Percentiles rank a stretch among this genome's conserved stretches.
These are phyloP conservation scores for Neurospora sp. DNA, from an alignment of 495 filamentous ascomycete species.

Conservation along the genomic window DNA sequence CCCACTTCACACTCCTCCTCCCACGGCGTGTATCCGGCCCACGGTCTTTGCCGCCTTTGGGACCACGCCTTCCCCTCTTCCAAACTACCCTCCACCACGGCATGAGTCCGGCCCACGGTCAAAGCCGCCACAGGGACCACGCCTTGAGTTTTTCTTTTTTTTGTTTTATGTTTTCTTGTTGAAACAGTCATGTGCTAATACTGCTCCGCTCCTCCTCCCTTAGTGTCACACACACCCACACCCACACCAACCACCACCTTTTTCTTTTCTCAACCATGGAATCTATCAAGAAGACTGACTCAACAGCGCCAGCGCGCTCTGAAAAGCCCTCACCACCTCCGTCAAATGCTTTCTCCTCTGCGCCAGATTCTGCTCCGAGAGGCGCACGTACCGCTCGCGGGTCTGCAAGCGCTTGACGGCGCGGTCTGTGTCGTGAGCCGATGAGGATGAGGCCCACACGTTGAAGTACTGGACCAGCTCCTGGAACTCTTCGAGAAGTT, in stretches of 20 bases:
- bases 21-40: background rate
- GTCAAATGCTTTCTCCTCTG: conserved; percentile 65
- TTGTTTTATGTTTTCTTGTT: background rate
- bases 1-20: background rate
- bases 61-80: background rate
- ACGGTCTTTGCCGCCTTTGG: background rate
- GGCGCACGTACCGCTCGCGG: conserved; percentile 60
- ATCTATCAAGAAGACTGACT: conserved; percentile 18
- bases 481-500: conserved; percentile 53
- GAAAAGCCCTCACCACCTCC: conserved; percentile 71
- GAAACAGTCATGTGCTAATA: background rate
- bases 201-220: background rate
- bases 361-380: conserved; percentile 54
- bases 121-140: background rate
- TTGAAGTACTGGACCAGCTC: conserved; percentile 57
- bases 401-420: conserved; percentile 70
- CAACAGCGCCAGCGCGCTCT: conserved; percentile 64
- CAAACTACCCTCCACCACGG: background rate
- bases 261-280: no score
- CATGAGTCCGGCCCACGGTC: background rate
- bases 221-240: no score
- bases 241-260: no score
- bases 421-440: conserved; percentile 58
- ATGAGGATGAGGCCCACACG: conserved; percentile 56
- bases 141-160: background rate